A percentile compares a stretch with the other conserved stretches of the same genome.
Conservation (phyloP, 805 yeast genomes). For the Teunomyces kruisii region DNA sequence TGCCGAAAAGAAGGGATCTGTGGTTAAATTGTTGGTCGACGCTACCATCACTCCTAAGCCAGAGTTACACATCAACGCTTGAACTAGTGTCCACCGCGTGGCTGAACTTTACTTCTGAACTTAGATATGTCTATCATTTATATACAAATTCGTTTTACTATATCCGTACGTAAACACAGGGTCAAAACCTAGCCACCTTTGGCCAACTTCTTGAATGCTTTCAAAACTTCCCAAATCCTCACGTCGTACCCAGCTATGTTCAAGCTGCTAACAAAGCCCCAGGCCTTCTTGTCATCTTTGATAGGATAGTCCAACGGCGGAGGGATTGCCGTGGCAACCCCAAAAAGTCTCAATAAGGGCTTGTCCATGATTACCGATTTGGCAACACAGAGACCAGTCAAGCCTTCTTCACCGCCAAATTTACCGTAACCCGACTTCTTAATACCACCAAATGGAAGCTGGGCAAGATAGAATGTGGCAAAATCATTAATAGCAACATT, state of each 20-base stretch:
- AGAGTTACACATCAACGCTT: slow-evolving; percentile 78
- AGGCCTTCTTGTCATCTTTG: slow-evolving; percentile 73
- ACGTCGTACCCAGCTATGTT: slow-evolving; percentile 82
- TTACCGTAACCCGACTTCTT: slow-evolving; percentile 95
- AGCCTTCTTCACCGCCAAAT: slow-evolving; percentile 97
- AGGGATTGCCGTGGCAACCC: slow-evolving; percentile 80
- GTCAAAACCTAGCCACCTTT: slow-evolving; percentile 22
- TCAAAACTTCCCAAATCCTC: slow-evolving; percentile 63
- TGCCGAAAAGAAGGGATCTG: slow-evolving; percentile 59
- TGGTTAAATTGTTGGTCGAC: slow-evolving; percentile 72
- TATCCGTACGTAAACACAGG: background rate
- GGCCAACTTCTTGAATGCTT: slow-evolving; percentile 39
- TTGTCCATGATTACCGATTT: slow-evolving; percentile 87
- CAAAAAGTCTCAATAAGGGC: slow-evolving; percentile 54
- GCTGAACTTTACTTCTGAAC: background rate
- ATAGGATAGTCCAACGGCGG: slow-evolving; percentile 91
- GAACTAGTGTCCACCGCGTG: background rate
- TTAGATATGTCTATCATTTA: slow-evolving; percentile 6
- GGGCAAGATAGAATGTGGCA: slow-evolving; percentile 94
- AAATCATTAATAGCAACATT: slow-evolving; percentile 97
- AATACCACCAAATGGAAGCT: slow-evolving; percentile 95
- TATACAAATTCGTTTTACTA: slow-evolving; percentile 4
- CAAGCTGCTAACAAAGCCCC: slow-evolving; percentile 82
- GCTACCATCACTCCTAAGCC: slow-evolving; percentile 81
- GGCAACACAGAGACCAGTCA: slow-evolving; percentile 82